Base-by-base conservation (phyloP, 192 early-diverging fungal species). In the Glomus cerebriforme region DNA sequence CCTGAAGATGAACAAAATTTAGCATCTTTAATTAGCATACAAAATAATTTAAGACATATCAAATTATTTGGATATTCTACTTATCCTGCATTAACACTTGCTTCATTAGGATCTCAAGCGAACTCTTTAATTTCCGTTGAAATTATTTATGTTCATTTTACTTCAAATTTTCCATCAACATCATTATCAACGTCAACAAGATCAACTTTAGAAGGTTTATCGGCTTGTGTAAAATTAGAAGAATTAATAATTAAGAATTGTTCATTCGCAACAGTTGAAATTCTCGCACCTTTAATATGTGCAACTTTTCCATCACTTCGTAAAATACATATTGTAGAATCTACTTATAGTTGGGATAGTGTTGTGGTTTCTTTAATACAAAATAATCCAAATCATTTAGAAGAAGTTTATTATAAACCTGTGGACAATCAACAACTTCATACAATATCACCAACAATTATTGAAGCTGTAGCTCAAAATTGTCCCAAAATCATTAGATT, bases 321-420 rank as follows among this genome's bases (percentile, higher is more conserved):
- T 32, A 78, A 65, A 78, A 47, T 78, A 32, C 65, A 78, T 67
- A 63, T 78, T 32, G 76, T 67, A 29, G 76, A 78, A 54, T 78
- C 76, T 29, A 78, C 76, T 19, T 78, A 67, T 49, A 9, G 32
- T 31, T 78, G 76, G 76, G 76, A 78, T 67, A 39, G 35, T 62
- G 37, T 62, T 19, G 37, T 78, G 45, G 65, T 78, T 78, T 39
- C 37, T 24, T 54, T 78, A 27, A 78, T 78, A 49, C 35, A 62
- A 24, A 78, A 64, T 31, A 78, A 78, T 34, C 17, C 60, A 37
- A 19, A 37, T 29, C 39, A 66, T 39, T n/a, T 78, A n/a, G 43
- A 67, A 39, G 76, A 78, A 67, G 64, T 78, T 12, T 78, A 62
- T 67, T 78, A 62, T 59, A 78, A 78, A 67, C 76, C 76, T 22